Conservation (phyloP, 768 basidiomycete species). For the Lactarius hatsudake region DNA sequence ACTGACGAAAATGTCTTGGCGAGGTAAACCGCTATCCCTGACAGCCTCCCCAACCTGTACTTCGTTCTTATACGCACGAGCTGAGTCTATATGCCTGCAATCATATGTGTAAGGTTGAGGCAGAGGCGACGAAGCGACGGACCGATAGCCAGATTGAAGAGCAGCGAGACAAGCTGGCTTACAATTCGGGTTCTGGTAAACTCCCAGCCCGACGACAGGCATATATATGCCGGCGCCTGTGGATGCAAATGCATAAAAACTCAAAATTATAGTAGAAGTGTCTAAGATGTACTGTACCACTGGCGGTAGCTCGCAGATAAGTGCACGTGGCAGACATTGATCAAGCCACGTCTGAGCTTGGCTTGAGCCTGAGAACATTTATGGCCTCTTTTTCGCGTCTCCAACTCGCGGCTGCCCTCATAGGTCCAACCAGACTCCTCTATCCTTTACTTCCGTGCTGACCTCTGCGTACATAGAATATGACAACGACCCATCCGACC, state of each 20-base stretch:
- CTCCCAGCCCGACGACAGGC: slow-evolving; percentile 67
- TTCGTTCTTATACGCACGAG: slow-evolving; percentile 68
- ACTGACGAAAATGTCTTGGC: slow-evolving; percentile 74
- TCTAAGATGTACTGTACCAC: slow-evolving; percentile 36
- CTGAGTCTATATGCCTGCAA: slow-evolving; percentile 68
- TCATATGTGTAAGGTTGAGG: not conserved
- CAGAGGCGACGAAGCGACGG: slow-evolving; percentile 4
- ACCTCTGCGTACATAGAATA: slow-evolving; percentile 56
- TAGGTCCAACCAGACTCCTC: slow-evolving; percentile 51
- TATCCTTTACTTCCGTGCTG: slow-evolving; percentile 7
- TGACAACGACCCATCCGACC: slow-evolving; percentile 80
- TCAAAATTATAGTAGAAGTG: slow-evolving; percentile 2
- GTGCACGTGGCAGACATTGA: slow-evolving; percentile 18
- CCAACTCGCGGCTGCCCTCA: slow-evolving; percentile 81
- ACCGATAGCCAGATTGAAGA: slow-evolving; percentile 65
- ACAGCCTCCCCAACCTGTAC: slow-evolving; percentile 58
- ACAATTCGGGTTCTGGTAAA: slow-evolving; percentile 63
- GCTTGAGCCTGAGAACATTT: not conserved
- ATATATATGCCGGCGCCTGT: slow-evolving; percentile 48
- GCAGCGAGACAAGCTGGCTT: slow-evolving; percentile 57
- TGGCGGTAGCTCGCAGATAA: slow-evolving; percentile 23
- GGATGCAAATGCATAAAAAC: not conserved
- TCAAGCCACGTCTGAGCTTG: not conserved
- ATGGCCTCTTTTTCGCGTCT: slow-evolving; percentile 69
- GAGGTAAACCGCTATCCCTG: slow-evolving; percentile 50